Evolutionary conservation across 495 filamentous ascomycete genomes (phyloP), one percentile per base, ranked within the genome.

Genomic region (Hypoxylon subgilvum): DNA sequence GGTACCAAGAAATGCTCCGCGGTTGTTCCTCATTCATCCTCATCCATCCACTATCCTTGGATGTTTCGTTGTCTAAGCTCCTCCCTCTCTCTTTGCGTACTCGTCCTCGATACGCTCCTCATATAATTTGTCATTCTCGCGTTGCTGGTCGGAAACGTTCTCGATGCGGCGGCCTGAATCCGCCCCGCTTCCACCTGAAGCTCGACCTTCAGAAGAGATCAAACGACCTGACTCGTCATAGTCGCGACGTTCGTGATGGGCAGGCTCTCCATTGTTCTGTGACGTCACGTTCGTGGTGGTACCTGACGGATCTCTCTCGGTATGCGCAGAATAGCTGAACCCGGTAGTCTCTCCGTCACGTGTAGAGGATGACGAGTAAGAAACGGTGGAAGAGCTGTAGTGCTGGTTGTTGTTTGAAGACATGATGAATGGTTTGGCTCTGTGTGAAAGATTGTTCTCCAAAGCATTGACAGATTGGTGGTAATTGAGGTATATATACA

Each of bases 71-170:
- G 13, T 47, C 51, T 65, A 89, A 22, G 86, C 84, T 31, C 87
- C 86, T 0, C 87, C 86, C 60, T 89, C 87, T 40, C 86, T 71
- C 78, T 89, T 89, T n/a, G 87, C 86, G 68, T 90, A 89, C 70
- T 90, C 86, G 32, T 89, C 87, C 75, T 88, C 85, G 57, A 88
- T 89, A n/a, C 80, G 73, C 73, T 89, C 86, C 66, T 87, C 83
- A 44, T 89, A 90, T 12, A 81, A 51, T 18, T 75, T 75, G 53
- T 87, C 85, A 1, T 82, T 85, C 64, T 84, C 83, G 17, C 52
- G 38, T 1, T 69, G 47, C 8, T 56, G 51, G 30, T 69, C 64
- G 0, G 57, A 36, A 4, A 65, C 67, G 27, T 69, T 64, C 10
- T 61, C 50, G 14, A 69, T 61, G 23, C 52, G 57, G 10, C 54